Percentiles rank a stretch among this genome's conserved stretches.
phyloP scores from a whole-genome alignment of 805 yeast genomes.

The Scheffersomyces stipitis region DNA sequence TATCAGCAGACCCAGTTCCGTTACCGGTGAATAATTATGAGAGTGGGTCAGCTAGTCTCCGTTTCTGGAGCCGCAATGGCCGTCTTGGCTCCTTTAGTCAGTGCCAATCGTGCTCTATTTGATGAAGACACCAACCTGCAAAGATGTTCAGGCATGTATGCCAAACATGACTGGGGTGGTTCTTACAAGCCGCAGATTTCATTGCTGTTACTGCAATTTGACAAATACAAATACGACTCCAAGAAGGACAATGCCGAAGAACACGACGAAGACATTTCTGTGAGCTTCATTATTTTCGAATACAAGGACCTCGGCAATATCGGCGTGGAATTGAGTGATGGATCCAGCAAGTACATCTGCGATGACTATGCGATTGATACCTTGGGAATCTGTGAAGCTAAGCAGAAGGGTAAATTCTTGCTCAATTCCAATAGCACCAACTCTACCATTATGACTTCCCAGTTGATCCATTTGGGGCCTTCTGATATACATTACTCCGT shows the following conservation, averaged over 20 bases:
- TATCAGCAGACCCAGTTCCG: too few species aligned
- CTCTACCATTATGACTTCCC: constrained; percentile 57
- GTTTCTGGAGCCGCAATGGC: too few species aligned
- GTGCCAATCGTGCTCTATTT: constrained; percentile 50
- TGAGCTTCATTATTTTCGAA: constrained; percentile 79
- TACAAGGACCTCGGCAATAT: constrained; percentile 70
- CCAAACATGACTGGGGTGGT: constrained; percentile 87
- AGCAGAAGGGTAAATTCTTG: constrained; percentile 63
- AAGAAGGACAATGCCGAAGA: constrained; percentile 31
- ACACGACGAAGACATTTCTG: constrained; percentile 37
- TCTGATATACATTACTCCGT: constrained; percentile 65
- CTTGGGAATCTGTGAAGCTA: constrained; percentile 49
- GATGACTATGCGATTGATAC: constrained; percentile 63
- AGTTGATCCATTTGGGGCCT: constrained; percentile 56
- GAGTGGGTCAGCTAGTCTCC: not conserved
- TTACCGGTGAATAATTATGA: not conserved
- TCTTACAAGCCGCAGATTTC: constrained; percentile 53
- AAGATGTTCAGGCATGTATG: constrained; percentile 87
- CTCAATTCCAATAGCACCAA: constrained; percentile 45
- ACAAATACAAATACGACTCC: constrained; percentile 26
- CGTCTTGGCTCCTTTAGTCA: constrained; percentile 4
- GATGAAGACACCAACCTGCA: constrained; percentile 51
- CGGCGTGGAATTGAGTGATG: constrained; percentile 54
- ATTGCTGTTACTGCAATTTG: constrained; percentile 27
- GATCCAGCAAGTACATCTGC: constrained; percentile 64